A percentile compares a stretch with the other conserved stretches of the same genome.
Conservation (phyloP, 148 eudicot species). For the Agrostemma githago region DNA sequence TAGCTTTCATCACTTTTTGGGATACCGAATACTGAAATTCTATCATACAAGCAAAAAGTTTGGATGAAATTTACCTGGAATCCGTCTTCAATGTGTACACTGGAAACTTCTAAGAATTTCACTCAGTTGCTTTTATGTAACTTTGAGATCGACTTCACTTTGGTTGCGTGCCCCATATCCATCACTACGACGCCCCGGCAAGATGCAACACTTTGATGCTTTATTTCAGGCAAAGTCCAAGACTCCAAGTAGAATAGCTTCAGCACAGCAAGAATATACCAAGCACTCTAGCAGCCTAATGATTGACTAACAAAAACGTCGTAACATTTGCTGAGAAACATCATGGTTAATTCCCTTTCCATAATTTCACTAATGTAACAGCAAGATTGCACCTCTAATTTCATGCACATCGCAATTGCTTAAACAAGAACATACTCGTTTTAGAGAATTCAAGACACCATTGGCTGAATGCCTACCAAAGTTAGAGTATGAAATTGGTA, state of each 20-base stretch:
- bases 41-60: neutral
- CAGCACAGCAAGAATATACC: neutral
- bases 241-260: neutral
- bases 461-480: neutral
- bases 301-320: neutral
- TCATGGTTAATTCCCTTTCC: neutral
- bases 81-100: neutral
- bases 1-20: neutral
- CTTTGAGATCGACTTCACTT: too few species aligned
- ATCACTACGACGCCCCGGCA: too few species aligned
- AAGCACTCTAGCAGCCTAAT: neutral
- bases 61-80: neutral
- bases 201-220: too few species aligned
- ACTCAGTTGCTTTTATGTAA: too few species aligned
- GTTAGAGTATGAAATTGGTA: constrained; percentile 7
- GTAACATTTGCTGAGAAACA: neutral
- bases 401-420: constrained; percentile 1
- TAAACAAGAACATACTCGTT: neutral
- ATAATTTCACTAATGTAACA: neutral
- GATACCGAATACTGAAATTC: neutral
- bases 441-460: neutral
- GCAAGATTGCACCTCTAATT: neutral
- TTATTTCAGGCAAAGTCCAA: neutral
- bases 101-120: too few species aligned
- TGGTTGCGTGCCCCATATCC: too few species aligned